phyloP scores from a whole-genome alignment of 139 green algal species.

The Closterium sp. region DNA sequence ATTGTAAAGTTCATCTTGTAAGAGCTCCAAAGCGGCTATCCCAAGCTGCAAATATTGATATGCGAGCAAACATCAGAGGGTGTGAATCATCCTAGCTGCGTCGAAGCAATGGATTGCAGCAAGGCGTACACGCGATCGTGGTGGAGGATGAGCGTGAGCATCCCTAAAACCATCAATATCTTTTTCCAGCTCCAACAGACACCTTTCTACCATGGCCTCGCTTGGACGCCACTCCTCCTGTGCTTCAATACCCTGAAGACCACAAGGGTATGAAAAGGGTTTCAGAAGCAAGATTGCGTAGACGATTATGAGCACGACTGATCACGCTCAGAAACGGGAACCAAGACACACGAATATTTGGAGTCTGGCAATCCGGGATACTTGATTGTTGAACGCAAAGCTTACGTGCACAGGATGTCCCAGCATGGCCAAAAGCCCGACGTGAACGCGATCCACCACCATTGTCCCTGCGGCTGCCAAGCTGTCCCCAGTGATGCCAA shows the following conservation, averaged over 20 bases:
- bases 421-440: background rate
- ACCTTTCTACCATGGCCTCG: background rate
- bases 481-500: background rate
- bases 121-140: background rate
- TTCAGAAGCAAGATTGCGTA: background rate
- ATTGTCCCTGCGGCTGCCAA: background rate
- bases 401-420: background rate
- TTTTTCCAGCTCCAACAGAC: background rate
- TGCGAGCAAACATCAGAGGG: background rate
- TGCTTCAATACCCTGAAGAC: background rate
- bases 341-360: too few relatives aligned
- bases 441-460: background rate
- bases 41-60: too few relatives aligned
- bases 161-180: background rate
- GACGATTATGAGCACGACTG: too few relatives aligned
- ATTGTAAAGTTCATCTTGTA: too few relatives aligned
- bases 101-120: background rate
- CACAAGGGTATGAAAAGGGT: background rate
- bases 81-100: background rate
- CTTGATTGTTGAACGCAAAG: background rate
- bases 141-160: background rate
- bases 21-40: too few relatives aligned
- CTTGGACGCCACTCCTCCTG: background rate
- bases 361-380: background rate
- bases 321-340: too few relatives aligned